Conservation (phyloP, 495 filamentous ascomycete species). For the Hyaloscypha bicolor region DNA sequence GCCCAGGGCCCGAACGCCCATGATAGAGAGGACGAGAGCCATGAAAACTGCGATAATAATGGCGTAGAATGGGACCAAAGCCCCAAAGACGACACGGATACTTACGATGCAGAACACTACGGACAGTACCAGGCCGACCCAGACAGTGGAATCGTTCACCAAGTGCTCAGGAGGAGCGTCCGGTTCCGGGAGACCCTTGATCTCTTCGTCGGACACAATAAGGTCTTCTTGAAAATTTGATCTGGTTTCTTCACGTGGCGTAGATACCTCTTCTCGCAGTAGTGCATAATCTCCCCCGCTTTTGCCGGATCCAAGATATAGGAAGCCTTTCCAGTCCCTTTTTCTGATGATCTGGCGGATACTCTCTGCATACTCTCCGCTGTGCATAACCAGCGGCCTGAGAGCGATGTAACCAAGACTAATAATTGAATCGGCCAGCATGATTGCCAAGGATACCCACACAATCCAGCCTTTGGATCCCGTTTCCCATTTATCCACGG, state of each 20-base stretch:
- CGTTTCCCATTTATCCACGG: constrained; percentile 81
- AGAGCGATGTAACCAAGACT: constrained; percentile 81
- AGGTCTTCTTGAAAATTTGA: constrained; percentile 3
- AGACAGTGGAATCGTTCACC: constrained; percentile 70
- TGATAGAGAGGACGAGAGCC: constrained; percentile 85
- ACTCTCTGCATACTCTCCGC: constrained; percentile 24
- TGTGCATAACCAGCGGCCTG: constrained; percentile 55
- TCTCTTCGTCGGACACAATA: constrained; percentile 11
- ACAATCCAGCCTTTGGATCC: constrained; percentile 99
- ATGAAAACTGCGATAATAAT: constrained; percentile 84
- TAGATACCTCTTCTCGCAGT: constrained; percentile 20
- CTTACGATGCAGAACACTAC: constrained; percentile 76
- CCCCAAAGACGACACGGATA: constrained; percentile 78
- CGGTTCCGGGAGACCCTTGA: constrained; percentile 43
- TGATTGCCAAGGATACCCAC: constrained; percentile 92
- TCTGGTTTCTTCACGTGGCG: constrained; percentile 12
- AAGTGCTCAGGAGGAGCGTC: constrained; percentile 86
- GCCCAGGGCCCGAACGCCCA: constrained; percentile 93
- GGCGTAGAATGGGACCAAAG: constrained; percentile 64
- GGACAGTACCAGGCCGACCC: constrained; percentile 73
- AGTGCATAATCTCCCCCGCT: constrained; percentile 28
- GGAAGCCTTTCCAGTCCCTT: constrained; percentile 30
- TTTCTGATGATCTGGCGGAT: constrained; percentile 17
- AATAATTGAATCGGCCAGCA: constrained; percentile 91
- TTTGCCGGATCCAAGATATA: constrained; percentile 12